These are phyloP conservation scores for Exutisphaerella laricina DNA, from an alignment of 2,329 filamentous ascomycete species.

Conservation along the genomic window DNA sequence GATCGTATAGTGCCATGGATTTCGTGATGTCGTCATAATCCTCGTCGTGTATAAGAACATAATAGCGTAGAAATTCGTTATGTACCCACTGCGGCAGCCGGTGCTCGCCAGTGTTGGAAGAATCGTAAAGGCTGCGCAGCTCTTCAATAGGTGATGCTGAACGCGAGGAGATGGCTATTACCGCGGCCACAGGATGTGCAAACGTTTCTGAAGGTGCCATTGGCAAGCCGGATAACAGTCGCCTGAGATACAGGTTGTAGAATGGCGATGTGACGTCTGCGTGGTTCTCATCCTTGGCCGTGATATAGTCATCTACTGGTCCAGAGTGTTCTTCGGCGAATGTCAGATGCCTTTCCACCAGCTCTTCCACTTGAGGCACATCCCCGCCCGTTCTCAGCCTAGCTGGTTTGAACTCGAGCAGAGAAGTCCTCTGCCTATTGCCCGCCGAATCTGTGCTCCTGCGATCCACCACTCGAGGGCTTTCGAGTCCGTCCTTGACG, in stretches of 20 bases:
- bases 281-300: conserved; percentile 27
- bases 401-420: conserved; percentile 35
- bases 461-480: conserved; percentile 32
- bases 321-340: conserved; percentile 59
- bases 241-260: conserved; percentile 77
- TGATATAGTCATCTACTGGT: conserved; percentile 39
- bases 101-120: conserved; percentile 71
- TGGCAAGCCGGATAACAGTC: conserved; percentile 72
- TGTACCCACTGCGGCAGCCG: conserved; percentile 80
- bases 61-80: conserved; percentile 89
- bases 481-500: conserved; percentile 52
- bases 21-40: conserved; percentile 88
- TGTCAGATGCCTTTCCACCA: conserved; percentile 72
- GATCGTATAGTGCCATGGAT: conserved; percentile 86
- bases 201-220: conserved; percentile 87
- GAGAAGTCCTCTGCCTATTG: conserved; percentile 20
- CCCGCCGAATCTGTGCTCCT: conserved; percentile 37
- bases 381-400: conserved; percentile 44
- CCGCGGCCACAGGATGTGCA: conserved; percentile 85
- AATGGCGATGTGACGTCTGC: conserved; percentile 48
- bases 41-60: conserved; percentile 93
- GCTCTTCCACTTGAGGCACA: conserved; percentile 67
- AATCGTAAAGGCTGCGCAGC: conserved; percentile 73
- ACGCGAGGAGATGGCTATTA: conserved; percentile 90
- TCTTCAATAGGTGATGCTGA: conserved; percentile 81